Evolutionary conservation across 2,329 filamentous ascomycete species (phyloP), one percentile per base, ranked within the genome.

Genomic region (Ilyonectria robusta): DNA sequence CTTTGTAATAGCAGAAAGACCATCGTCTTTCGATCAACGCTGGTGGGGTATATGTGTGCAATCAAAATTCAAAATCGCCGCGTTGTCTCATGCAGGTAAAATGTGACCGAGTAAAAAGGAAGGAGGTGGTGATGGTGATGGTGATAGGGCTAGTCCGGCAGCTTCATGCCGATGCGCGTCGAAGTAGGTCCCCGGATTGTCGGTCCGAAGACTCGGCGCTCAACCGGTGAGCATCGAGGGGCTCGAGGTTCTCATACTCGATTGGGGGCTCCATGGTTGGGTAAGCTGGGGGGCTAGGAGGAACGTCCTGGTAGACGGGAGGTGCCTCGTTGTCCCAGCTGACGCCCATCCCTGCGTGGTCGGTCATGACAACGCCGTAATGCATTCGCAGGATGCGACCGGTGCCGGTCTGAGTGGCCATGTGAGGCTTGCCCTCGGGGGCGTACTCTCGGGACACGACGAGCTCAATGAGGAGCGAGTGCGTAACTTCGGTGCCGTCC

Each of bases 291-390:
- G 95, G 95, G 75, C 92, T 94, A 2, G 90, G 91, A 1, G 95
- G 95, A 47, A 98, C 94, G 78, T 98, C 94, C 81, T 96, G 92
- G 82, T 99, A 99, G 72, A 97, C 89, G 1, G 95, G 95, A 13
- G 95, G 95, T 77, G 93, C 91, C 84, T 99, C 95, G 81, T 98
- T 95, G 74, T 98, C 95, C 95, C 96, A 99, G 73, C 93, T 94
- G 75, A 99, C 95, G 57, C 95, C 95, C 78, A 97, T 88, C 19
- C 95, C 95, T 21, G 89, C 89, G 66, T 93, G 89, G 82, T 97
- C 93, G 4, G 95, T 98, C 62, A 98, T 87, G 64, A 90, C 85
- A 59, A 96, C 86, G 75, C 89, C 90, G 84, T 98, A 98, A 79
- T 97, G 94, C 88, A 97, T 98, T 71, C 95, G 89, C 67, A 99